Evolutionary conservation across 2,329 filamentous ascomycete species (phyloP).

Genomic region (Cladosporium sp.): DNA sequence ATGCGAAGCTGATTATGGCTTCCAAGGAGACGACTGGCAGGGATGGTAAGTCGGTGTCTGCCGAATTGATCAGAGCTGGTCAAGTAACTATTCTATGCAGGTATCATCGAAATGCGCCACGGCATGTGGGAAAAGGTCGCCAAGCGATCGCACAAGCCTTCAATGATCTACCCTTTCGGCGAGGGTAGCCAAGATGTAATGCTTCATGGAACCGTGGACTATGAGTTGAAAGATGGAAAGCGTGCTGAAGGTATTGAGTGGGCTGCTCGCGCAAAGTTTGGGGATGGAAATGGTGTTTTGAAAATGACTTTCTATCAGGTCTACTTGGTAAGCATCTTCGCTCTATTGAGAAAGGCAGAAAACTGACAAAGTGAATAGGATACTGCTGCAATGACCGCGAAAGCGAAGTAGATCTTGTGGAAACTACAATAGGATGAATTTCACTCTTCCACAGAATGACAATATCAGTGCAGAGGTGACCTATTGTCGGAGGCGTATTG

Average conservation of each 20-base stretch:
- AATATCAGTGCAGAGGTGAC: too few species aligned
- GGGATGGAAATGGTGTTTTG: constrained; percentile 48
- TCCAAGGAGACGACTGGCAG: constrained; percentile 42
- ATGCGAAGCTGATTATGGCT: constrained; percentile 51
- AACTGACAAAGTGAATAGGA: constrained; percentile 1
- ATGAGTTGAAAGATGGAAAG: constrained; percentile 48
- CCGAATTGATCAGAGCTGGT: too few species aligned
- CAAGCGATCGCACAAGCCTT: constrained; percentile 41
- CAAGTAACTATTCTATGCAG: constrained; percentile 27
- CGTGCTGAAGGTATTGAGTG: constrained; percentile 44
- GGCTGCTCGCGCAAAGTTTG: constrained; percentile 51
- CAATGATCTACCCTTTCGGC: constrained; percentile 49
- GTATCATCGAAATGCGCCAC: constrained; percentile 48
- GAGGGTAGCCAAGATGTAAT: constrained; percentile 46
- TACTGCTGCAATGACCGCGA: constrained; percentile 5
- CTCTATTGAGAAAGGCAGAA: background rate
- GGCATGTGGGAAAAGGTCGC: constrained; percentile 51
- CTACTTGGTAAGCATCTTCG: constrained; percentile 43
- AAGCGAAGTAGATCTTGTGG: constrained; percentile 1
- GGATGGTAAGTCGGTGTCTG: constrained; percentile 35
- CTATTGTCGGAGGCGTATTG: too few species aligned
- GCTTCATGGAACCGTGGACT: constrained; percentile 51
- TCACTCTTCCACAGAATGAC: too few species aligned
- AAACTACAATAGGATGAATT: too few species aligned
- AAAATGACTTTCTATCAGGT: constrained; percentile 53